Evolutionary conservation across 2,329 filamentous ascomycete species (phyloP).

Genomic region (Neofusicoccum sp.): DNA sequence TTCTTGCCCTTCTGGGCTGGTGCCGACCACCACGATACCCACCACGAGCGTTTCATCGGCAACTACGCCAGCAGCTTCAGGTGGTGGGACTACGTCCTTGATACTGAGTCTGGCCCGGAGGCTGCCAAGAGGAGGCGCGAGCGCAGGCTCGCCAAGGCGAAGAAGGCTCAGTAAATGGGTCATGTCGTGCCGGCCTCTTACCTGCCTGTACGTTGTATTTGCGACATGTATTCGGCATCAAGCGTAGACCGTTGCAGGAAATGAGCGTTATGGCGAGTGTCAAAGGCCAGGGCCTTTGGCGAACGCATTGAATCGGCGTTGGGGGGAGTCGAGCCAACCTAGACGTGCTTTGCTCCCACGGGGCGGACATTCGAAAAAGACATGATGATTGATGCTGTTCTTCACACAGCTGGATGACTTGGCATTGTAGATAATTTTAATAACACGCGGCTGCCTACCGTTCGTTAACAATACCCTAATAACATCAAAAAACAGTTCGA

Average conservation of each 20-base stretch:
- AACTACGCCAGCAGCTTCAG: conserved; percentile 98
- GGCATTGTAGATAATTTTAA: conserved; percentile 14
- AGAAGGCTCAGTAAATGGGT: conserved; percentile 55
- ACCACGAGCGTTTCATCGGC: conserved; percentile 98
- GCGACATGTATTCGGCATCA: background rate
- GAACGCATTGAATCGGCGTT: background rate
- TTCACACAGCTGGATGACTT: conserved; percentile 8
- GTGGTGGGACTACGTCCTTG: conserved; percentile 95
- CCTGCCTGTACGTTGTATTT: background rate
- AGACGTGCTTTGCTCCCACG: background rate
- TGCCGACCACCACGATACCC: conserved; percentile 91
- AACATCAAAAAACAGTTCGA: background rate
- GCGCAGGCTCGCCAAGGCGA: conserved; percentile 65
- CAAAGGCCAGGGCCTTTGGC: background rate
- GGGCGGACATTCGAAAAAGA: background rate
- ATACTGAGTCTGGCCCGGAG: conserved; percentile 90
- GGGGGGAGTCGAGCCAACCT: background rate
- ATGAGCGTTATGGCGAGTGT: background rate
- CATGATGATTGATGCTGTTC: conserved; percentile 9
- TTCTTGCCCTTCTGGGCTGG: conserved; percentile 98
- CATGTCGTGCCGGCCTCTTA: background rate
- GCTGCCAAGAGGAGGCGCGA: conserved; percentile 81
- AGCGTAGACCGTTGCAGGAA: background rate
- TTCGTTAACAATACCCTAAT: background rate
- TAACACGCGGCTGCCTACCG: conserved; percentile 8